Evolutionary conservation across 2,329 filamentous ascomycete genomes (phyloP).

Genomic region (Monosporascus sp.): DNA sequence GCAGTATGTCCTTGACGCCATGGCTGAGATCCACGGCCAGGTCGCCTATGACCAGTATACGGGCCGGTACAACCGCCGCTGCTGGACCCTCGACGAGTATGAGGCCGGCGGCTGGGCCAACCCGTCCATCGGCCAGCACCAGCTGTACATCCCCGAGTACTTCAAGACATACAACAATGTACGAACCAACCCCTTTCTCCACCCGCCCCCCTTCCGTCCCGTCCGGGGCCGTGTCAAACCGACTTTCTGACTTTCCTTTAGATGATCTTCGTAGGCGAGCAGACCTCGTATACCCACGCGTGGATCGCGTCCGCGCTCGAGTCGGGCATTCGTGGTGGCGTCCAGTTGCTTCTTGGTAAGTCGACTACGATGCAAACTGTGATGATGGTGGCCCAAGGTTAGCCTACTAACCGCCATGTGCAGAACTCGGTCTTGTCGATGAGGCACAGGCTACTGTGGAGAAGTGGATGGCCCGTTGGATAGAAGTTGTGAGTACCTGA

Average conservation of each 20-base stretch:
- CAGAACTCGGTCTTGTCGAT: slow-evolving; percentile 60
- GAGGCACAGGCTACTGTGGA: slow-evolving; percentile 60
- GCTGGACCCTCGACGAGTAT: slow-evolving; percentile 59
- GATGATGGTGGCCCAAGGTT: too few relatives aligned
- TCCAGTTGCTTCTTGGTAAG: slow-evolving; percentile 55
- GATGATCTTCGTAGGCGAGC: slow-evolving; percentile 64
- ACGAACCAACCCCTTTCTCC: slow-evolving; percentile 7
- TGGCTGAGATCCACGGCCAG: slow-evolving; percentile 60
- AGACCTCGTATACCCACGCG: slow-evolving; percentile 66
- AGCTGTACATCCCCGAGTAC: slow-evolving; percentile 67
- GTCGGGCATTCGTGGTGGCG: slow-evolving; percentile 59
- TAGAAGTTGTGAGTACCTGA: slow-evolving; percentile 33
- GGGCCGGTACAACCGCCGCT: slow-evolving; percentile 58
- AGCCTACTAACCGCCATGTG: slow-evolving; percentile 2
- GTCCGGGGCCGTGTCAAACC: too few relatives aligned
- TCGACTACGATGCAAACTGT: background rate
- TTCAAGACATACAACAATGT: slow-evolving; percentile 62
- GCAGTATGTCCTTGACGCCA: slow-evolving; percentile 56
- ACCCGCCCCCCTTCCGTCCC: too few relatives aligned
- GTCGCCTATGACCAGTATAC: slow-evolving; percentile 58
- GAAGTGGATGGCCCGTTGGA: slow-evolving; percentile 67
- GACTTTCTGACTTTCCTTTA: slow-evolving; percentile 11
- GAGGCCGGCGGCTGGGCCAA: slow-evolving; percentile 58
- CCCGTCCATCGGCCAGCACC: slow-evolving; percentile 59
- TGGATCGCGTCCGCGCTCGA: slow-evolving; percentile 66